Base-by-base conservation (phyloP, 768 basidiomycete species). In the Mrakia blollopis region DNA sequence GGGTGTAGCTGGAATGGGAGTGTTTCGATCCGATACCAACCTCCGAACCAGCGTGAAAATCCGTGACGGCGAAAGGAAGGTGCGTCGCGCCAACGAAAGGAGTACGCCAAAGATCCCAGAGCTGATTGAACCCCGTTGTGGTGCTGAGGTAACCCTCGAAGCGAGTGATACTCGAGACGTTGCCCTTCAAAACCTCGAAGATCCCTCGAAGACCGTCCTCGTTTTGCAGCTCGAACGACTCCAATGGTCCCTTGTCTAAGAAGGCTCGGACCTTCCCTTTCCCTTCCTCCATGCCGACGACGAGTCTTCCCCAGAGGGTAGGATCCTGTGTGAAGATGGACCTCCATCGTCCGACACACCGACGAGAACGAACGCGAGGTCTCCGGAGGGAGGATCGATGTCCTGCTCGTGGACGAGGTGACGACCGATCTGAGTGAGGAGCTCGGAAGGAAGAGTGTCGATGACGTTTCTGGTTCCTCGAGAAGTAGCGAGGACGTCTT, bases 181-280 rank as follows among this genome's bases (percentile, higher is more conserved):
- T 61, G 60, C 60, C 60, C 32, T 32, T n/a, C n/a, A 61, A n/a
- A 11, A 61, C n/a, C 60, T 61, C n/a, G 60, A n/a, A 61, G 60
- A 32, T 11, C 0, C 60, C 60, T 61, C 21, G n/a, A 7, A 50
- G 2, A 14, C 18, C n/a, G 21, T 30, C 11, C 60, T 1, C 60
- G n/a, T 30, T 9, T 14, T 61, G 14, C n/a, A 61, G n/a, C 60
- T 32, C n/a, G 60, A 61, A 32, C 60, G 32, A 11, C n/a, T 32
- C 11, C n/a, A 32, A 32, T 10, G 60, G 60, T 11, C 60, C 60
- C 11, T 61, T n/a, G n/a, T 61, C n/a, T n/a, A 61, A 61, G 10
- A 32, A n/a, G 14, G n/a, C 60, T 61, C 32, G 60, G 18, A 61
- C 60, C 60, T 61, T 61, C 60, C 32, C 60, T 16, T 61, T n/a